A percentile compares a stretch with the other conserved stretches of the same genome.
phyloP scores from a whole-genome alignment of 495 filamentous ascomycete genomes.

The Aspergillus saccharolyticus region DNA sequence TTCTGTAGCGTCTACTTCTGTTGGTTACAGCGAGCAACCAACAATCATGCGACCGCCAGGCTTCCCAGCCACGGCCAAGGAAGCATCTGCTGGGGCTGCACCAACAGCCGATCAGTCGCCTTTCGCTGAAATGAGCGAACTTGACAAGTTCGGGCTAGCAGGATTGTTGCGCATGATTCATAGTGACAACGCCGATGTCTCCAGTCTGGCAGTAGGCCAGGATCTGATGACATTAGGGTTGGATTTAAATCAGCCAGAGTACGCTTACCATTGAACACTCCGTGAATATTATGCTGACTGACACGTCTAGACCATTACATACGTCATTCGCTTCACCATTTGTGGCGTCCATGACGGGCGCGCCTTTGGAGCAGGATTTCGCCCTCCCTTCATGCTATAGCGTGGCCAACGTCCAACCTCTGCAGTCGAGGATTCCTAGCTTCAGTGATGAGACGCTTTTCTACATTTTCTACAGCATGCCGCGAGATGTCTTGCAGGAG shows the following conservation, averaged over 20 bases:
- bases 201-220: constrained; percentile 68
- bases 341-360: constrained; percentile 59
- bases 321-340: constrained; percentile 67
- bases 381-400: constrained; percentile 77
- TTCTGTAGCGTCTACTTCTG: constrained; percentile 30
- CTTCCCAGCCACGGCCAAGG: constrained; percentile 18
- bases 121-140: constrained; percentile 68
- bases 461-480: constrained; percentile 91
- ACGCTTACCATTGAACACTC: constrained; percentile 29
- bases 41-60: constrained; percentile 25
- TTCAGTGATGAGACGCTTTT: constrained; percentile 91
- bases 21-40: constrained; percentile 33
- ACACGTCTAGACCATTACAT: constrained; percentile 49
- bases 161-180: constrained; percentile 76
- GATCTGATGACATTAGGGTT: constrained; percentile 73
- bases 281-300: constrained; percentile 18
- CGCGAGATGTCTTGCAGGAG: constrained; percentile 78
- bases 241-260: constrained; percentile 76
- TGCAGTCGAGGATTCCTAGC: constrained; percentile 70
- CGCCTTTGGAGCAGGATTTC: constrained; percentile 71
- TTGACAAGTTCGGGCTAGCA: constrained; percentile 75
- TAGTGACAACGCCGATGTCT: constrained; percentile 70
- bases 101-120: constrained; percentile 51
- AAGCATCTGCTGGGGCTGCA: constrained; percentile 26
- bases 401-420: constrained; percentile 77